Evolutionary conservation across 345 rosid species (phyloP), one percentile per base, ranked within the genome.

Genomic region (Citrus sinensis): DNA sequence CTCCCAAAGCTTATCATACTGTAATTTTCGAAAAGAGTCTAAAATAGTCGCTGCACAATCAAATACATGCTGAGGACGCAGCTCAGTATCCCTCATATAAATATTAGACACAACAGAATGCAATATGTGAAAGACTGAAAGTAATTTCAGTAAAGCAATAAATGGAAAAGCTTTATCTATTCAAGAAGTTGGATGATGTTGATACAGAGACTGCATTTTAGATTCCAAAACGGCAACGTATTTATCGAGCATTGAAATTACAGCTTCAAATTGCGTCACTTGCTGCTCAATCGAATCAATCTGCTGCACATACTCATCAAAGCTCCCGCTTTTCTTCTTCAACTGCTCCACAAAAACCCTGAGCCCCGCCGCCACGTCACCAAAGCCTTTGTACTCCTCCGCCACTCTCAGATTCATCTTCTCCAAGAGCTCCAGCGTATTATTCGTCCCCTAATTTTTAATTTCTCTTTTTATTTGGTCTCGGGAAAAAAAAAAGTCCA

Each of bases 341-440:
- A 96, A 82, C 82, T 92, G 95, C 89, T 92, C 94, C 64, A 91
- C 92, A 63, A 84, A 92, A 19, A 91, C 88, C 70, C 94, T 88
- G 2, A 92, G 76, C 72, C 97, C 97, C 0, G 94, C 82, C 19
- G 94, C 93, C 74, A 96, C 93, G 70, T 91, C 97, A 13, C 93
- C 98, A 9, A 92, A 84, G 35, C 89, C 93, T 8, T 84, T 75
- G 82, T 90, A 96, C 84, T 96, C 97, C 37, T 91, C 83, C 1
- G 89, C 84, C 55, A 96, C 93, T 81, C 87, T 92, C 73, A 70
- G 51, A 67, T 96, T 92, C 99, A 94, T 92, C 88, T 91, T 92
- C 93, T 90, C 95, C 88, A 94, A 54, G 2, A 96, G 87, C 78
- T 92, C 95, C 71, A 94, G 76, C 32, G 82, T 81, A 78, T 84